A percentile compares a stretch with the other conserved stretches of the same genome.
Conservation (phyloP, 169 alveolate genomes). For the Cryptosporidium meleagridis region DNA sequence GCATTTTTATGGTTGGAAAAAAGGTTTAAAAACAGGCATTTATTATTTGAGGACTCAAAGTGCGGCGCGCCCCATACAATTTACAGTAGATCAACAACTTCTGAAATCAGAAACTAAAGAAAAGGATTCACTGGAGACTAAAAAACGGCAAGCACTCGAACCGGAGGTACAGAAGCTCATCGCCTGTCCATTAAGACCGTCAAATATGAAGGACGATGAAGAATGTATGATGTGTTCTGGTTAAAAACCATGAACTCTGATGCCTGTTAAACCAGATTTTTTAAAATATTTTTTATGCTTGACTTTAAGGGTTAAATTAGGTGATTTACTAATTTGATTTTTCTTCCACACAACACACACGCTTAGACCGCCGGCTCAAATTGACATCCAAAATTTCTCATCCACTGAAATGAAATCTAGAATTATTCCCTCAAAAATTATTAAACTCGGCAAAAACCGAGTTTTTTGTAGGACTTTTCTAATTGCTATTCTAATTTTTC, state of each 20-base stretch:
- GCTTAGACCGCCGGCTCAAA: background rate
- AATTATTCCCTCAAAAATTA: background rate
- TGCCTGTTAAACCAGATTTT: too few species aligned
- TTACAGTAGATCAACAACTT: slow-evolving; percentile 93
- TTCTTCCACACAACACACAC: slow-evolving; percentile 11
- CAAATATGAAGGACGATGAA: slow-evolving; percentile 33
- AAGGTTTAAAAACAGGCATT: slow-evolving; percentile 97
- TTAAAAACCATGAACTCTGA: too few species aligned
- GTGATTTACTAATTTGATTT: background rate
- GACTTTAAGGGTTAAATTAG: background rate
- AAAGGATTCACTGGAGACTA: background rate
- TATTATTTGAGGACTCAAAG: slow-evolving; percentile 97
- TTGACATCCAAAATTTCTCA: background rate
- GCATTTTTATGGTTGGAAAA: slow-evolving; percentile 99
- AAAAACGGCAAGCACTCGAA: slow-evolving; percentile 2
- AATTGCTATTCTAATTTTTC: slow-evolving; percentile 9
- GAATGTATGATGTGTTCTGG: slow-evolving; percentile 75
- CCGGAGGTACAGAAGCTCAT: background rate
- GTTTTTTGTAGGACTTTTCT: slow-evolving; percentile 35
- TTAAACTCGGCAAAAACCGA: slow-evolving; percentile 33
- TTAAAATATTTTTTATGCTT: background rate
- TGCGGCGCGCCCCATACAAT: slow-evolving; percentile 98
- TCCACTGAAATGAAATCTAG: slow-evolving; percentile 11
- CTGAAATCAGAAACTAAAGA: slow-evolving; percentile 27
- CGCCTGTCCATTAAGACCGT: slow-evolving; percentile 63